Conservation (phyloP, 1,284 basidiomycete genomes). For the Cutaneotrichosporon mucoides region DNA sequence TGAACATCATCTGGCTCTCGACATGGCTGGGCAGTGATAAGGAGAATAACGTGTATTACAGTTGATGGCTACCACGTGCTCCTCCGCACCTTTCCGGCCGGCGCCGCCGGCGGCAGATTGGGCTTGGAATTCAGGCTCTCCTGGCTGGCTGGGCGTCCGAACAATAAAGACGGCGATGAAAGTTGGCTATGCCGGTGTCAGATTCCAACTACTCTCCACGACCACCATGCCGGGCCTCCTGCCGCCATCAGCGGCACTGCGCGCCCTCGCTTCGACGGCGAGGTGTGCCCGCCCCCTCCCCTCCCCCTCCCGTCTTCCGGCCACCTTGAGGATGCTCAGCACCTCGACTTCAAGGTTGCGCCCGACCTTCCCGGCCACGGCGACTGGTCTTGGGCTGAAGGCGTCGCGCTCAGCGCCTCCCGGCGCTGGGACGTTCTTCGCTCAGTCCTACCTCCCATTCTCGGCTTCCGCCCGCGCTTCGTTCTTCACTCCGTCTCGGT, state of each 20-base stretch:
- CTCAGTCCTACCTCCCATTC: conserved; percentile 14
- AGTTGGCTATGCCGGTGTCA: too few relatives aligned
- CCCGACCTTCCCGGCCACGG: background rate
- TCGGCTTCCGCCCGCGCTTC: conserved; percentile 2
- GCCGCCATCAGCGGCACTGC: conserved; percentile 12
- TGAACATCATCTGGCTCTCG: background rate
- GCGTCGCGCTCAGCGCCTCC: background rate
- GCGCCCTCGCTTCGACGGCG: conserved; percentile 6
- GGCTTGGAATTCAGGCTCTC: too few relatives aligned
- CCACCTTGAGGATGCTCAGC: background rate
- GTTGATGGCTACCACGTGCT: too few relatives aligned
- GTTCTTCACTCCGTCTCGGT: conserved; percentile 19
- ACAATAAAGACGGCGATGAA: background rate
- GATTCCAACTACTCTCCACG: background rate
- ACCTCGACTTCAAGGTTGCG: background rate
- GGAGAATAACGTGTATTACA: background rate
- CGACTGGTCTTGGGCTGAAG: background rate
- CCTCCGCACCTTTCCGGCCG: too few relatives aligned
- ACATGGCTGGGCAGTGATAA: background rate
- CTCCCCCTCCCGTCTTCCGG: background rate
- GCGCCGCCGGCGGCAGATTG: too few relatives aligned
- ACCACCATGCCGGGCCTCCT: conserved; percentile 6
- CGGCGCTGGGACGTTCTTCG: conserved; percentile 13
- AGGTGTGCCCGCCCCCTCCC: background rate
- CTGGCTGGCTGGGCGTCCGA: background rate